A percentile compares a stretch with the other conserved stretches of the same genome.
Evolutionary conservation across 768 basidiomycete species (phyloP).

Genomic region (Boletus pseudo-olivaceus): DNA sequence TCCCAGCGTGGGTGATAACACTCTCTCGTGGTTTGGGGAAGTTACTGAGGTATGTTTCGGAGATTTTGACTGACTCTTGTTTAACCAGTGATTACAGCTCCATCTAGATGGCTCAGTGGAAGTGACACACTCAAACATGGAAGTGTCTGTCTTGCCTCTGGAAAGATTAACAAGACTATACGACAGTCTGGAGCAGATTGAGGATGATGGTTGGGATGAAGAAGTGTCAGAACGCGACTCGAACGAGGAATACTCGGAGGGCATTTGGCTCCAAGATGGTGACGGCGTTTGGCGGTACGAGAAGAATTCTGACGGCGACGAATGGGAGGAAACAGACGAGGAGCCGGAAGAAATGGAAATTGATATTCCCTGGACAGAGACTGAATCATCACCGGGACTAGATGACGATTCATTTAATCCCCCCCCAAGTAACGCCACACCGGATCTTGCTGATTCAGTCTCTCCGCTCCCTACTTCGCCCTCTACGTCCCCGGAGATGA

Average conservation of each 20-base stretch:
- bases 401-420: slow-evolving; percentile 18
- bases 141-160: slow-evolving; percentile 50
- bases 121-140: slow-evolving; percentile 63
- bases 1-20: slow-evolving; percentile 37
- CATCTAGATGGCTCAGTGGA: slow-evolving; percentile 69
- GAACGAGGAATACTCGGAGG: slow-evolving; percentile 43
- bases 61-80: slow-evolving; percentile 5
- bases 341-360: slow-evolving; percentile 39
- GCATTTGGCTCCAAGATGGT: slow-evolving; percentile 42
- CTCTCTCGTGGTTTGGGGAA: slow-evolving; percentile 82
- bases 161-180: slow-evolving; percentile 71
- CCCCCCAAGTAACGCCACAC: slow-evolving; percentile 13
- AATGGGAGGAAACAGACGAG: slow-evolving; percentile 39
- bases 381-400: slow-evolving; percentile 14
- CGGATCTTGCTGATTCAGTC: slow-evolving; percentile 20
- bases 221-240: slow-evolving; percentile 30
- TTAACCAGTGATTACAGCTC: slow-evolving; percentile 43
- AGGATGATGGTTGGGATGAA: slow-evolving; percentile 60
- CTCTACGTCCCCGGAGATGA: slow-evolving; percentile 31
- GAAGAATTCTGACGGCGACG: slow-evolving; percentile 32
- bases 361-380: slow-evolving; percentile 29
- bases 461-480: slow-evolving; percentile 28
- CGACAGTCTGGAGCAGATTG: slow-evolving; percentile 78
- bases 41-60: slow-evolving; percentile 58
- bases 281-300: slow-evolving; percentile 33